These are phyloP conservation scores for Lentinula edodes DNA, from an alignment of 768 basidiomycete genomes.

Conservation along the genomic window DNA sequence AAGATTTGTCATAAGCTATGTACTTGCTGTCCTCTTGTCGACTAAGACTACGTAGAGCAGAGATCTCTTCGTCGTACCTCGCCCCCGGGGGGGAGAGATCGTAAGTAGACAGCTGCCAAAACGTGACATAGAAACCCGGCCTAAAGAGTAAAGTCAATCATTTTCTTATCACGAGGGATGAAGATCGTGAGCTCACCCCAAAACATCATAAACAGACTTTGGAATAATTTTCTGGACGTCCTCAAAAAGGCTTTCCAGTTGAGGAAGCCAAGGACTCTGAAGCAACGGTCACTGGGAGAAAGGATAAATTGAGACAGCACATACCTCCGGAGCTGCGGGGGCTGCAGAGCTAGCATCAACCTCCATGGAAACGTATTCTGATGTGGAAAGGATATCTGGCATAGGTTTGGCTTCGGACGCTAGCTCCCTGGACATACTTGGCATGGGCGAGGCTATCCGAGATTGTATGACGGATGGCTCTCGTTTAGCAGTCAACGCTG, in stretches of 20 bases:
- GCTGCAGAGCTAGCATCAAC: slow-evolving; percentile 31
- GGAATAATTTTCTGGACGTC: slow-evolving; percentile 73
- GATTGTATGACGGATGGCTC: slow-evolving; percentile 54
- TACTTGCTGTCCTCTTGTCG: slow-evolving; percentile 64
- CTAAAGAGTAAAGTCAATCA: slow-evolving; percentile 32
- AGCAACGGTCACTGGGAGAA: slow-evolving; percentile 1
- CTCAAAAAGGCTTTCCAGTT: slow-evolving; percentile 66
- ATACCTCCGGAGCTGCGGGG: slow-evolving; percentile 32
- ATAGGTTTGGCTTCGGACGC: slow-evolving; percentile 17
- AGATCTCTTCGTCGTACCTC: slow-evolving; percentile 77
- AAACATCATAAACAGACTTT: slow-evolving; percentile 51
- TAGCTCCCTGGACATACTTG: slow-evolving; percentile 22
- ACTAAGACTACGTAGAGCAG: slow-evolving; percentile 53
- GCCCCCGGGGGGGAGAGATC: slow-evolving; percentile 76
- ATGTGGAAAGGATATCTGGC: slow-evolving; percentile 18
- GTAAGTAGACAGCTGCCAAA: slow-evolving; percentile 94
- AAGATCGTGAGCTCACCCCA: slow-evolving; percentile 52
- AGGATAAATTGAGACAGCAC: slow-evolving; percentile 10
- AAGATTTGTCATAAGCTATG: slow-evolving; percentile 63
- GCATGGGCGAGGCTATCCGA: slow-evolving; percentile 59
- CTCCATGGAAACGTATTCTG: slow-evolving; percentile 51
- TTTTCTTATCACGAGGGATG: not conserved
- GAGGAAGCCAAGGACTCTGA: slow-evolving; percentile 77
- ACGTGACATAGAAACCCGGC: slow-evolving; percentile 89
- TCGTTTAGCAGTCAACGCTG: slow-evolving; percentile 71